Evolutionary conservation across 2,329 filamentous ascomycete species (phyloP).

Genomic region (Talaromyces atroroseus): DNA sequence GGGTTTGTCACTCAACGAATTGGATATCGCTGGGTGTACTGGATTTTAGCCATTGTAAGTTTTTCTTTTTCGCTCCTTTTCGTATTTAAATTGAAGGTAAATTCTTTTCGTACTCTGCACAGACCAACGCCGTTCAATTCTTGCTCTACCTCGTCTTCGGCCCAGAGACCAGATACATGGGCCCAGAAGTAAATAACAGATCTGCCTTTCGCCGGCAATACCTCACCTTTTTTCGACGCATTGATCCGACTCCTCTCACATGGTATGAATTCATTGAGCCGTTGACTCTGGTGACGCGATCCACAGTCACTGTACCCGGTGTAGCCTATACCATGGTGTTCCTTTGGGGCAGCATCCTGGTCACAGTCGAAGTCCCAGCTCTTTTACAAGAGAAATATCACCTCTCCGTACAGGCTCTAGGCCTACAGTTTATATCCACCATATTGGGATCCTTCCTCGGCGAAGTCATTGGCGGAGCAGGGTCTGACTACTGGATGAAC

Average conservation of each 20-base stretch:
- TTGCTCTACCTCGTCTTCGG: conserved; percentile 53
- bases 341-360: conserved; percentile 48
- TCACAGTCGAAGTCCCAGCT: conserved; percentile 56
- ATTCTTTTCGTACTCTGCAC: not conserved
- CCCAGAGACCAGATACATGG: conserved; percentile 50
- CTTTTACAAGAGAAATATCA: conserved; percentile 52
- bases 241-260: conserved; percentile 48
- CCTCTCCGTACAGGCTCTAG: conserved; percentile 54
- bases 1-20: conserved; percentile 46
- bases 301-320: conserved; percentile 47
- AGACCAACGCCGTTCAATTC: conserved; percentile 54
- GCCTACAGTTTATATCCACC: conserved; percentile 53
- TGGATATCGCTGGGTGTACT: conserved; percentile 56
- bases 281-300: conserved; percentile 40
- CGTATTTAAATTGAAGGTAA: not conserved
- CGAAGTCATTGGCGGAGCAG: conserved; percentile 52
- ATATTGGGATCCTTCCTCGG: conserved; percentile 55
- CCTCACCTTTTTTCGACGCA: conserved; percentile 40
- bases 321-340: conserved; percentile 54
- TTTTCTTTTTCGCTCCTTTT: not conserved
- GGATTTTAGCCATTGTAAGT: conserved; percentile 50
- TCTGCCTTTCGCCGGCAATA: conserved; percentile 42
- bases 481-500: conserved; percentile 47
- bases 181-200: not conserved
- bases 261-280: conserved; percentile 50